Evolutionary conservation across 768 basidiomycete species (phyloP), one percentile per base, ranked within the genome.

Genomic region (Cubamyces lactineus): DNA sequence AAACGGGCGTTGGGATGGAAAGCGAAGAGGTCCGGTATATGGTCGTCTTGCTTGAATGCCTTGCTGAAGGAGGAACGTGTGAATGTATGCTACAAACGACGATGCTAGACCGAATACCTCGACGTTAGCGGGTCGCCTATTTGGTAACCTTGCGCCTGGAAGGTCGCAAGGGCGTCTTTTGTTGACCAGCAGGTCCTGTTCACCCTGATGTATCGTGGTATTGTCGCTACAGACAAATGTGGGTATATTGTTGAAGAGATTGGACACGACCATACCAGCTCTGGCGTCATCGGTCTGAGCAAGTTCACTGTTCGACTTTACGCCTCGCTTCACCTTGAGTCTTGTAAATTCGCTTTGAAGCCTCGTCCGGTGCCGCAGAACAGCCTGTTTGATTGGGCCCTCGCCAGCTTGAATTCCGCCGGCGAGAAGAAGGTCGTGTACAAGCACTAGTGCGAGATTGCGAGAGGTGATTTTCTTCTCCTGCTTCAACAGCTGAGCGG

Each of bases 321-420:
- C 87, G 1, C 91, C 90, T 53, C 83, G 82, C 70, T 85, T 91
- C 61, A 94, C 83, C 73, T 95, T 95, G 65, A 90, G 78, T 73
- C 85, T 89, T 68, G 91, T 88, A 52, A 97, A 82, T 76, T 98
- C 96, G 66, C 92, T 87, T 62, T 86, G 82, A 7, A 99, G 78
- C 26, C 96, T 84, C 6, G 95, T 93, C 74, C 95, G 95, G 74
- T 99, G 95, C 40, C 92, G 85, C 45, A 93, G 73, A 47, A 97
- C 72, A 0, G 92, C 93, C 69, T 92, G 89, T 68, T 97, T 97
- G 55, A 96, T 78, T 3, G 92, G 91, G 23, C 96, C 94, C 72
- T 96, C 89, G 48, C 92, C 87, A 7, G 93, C 89, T 73, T 97
- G 92, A 65, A 99, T 94, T 11, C 94, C 92, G 19, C 84, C 78